Conservation (phyloP, 2,329 filamentous ascomycete genomes). For the Calonectria pseudoturangicola region DNA sequence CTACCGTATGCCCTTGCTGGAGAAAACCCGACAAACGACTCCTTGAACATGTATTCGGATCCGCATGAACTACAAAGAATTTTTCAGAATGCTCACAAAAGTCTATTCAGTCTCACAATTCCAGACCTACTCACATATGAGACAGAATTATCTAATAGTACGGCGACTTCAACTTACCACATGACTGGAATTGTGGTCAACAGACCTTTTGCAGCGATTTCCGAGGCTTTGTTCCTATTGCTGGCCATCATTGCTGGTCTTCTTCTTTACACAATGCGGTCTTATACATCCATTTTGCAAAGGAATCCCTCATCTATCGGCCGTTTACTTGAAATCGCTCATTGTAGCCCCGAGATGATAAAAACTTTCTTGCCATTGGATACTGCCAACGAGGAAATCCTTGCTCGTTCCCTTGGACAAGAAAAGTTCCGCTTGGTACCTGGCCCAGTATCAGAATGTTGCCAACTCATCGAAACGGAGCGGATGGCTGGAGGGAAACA, state of each 20-base stretch:
- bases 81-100: slow-evolving; percentile 53
- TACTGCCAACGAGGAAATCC: slow-evolving; percentile 33
- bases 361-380: slow-evolving; percentile 38
- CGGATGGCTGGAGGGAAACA: not conserved
- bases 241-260: slow-evolving; percentile 50
- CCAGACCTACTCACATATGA: slow-evolving; percentile 44
- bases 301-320: slow-evolving; percentile 55
- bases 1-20: slow-evolving; percentile 37
- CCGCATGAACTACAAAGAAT: slow-evolving; percentile 33
- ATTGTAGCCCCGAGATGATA: slow-evolving; percentile 37
- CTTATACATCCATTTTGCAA: slow-evolving; percentile 36
- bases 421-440: not conserved
- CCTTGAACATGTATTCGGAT: slow-evolving; percentile 12
- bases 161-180: slow-evolving; percentile 36
- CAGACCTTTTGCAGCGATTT: slow-evolving; percentile 53
- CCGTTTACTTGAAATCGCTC: slow-evolving; percentile 45
- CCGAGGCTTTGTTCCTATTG: slow-evolving; percentile 56
- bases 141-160: slow-evolving; percentile 27
- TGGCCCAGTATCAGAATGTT: not conserved
- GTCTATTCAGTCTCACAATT: slow-evolving; percentile 57
- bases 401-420: slow-evolving; percentile 23
- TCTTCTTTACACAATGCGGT: slow-evolving; percentile 33
- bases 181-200: slow-evolving; percentile 59
- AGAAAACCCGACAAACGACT: slow-evolving; percentile 47
- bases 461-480: not conserved